These are phyloP conservation scores for Metschnikowia cerradonensis DNA, from an alignment of 805 yeast species.

Conservation along the genomic window DNA sequence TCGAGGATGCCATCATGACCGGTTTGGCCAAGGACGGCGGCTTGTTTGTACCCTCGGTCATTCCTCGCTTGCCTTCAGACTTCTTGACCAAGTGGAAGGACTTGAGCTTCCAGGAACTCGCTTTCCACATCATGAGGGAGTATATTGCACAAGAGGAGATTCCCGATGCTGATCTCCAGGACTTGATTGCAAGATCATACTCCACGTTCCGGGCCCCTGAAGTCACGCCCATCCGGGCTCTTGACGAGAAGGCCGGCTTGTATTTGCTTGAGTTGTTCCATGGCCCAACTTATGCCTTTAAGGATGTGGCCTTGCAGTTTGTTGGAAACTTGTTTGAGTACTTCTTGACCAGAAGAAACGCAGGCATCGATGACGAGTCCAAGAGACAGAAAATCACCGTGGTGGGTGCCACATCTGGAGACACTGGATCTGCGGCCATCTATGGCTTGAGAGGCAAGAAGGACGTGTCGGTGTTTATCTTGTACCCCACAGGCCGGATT, in stretches of 20 bases:
- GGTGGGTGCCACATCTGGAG: constrained; percentile 99
- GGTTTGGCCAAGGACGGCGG: constrained; percentile 98
- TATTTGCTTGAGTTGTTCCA: constrained; percentile 91
- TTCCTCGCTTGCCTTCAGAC: constrained; percentile 62
- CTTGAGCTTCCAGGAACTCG: constrained; percentile 78
- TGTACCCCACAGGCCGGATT: constrained; percentile 96
- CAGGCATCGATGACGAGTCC: constrained; percentile 42
- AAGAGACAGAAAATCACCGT: constrained; percentile 83
- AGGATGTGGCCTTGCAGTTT: constrained; percentile 97
- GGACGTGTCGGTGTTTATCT: constrained; percentile 94
- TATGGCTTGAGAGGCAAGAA: constrained; percentile 96
- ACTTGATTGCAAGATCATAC: constrained; percentile 67
- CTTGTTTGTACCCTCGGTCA: constrained; percentile 77
- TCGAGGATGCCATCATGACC: constrained; percentile 78
- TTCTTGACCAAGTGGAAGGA: constrained; percentile 66
- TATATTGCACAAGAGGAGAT: constrained; percentile 75
- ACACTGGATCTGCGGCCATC: constrained; percentile 98
- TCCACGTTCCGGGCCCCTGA: constrained; percentile 83
- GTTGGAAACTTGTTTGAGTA: constrained; percentile 96
- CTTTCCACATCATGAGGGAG: constrained; percentile 77
- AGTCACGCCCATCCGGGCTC: constrained; percentile 80
- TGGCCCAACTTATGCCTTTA: constrained; percentile 98
- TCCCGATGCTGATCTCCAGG: constrained; percentile 60
- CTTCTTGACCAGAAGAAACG: constrained; percentile 75
- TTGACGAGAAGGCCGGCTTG: constrained; percentile 54